Percentiles rank a stretch among this genome's conserved stretches.
Evolutionary conservation across 2,329 filamentous ascomycete species (phyloP).

Genomic region (Torrubiellomyces zombiae): DNA sequence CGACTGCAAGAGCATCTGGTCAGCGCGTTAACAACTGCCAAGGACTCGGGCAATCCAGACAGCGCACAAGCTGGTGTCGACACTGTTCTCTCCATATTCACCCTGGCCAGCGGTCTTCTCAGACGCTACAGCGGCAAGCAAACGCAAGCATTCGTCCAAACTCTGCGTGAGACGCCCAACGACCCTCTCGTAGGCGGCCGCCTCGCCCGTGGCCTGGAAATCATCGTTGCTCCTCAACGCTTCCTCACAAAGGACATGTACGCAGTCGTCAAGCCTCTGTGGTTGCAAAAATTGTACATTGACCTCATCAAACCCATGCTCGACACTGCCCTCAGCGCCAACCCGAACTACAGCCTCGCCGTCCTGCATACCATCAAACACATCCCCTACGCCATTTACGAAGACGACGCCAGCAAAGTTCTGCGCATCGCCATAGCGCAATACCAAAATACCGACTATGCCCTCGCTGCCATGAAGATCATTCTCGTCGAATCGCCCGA

Average conservation of each 20-base stretch:
- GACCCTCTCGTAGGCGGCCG: slow-evolving; percentile 17
- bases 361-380: slow-evolving; percentile 32
- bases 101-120: slow-evolving; percentile 20
- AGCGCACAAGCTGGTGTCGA: too few species aligned
- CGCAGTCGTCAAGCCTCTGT: slow-evolving; percentile 26
- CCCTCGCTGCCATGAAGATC: slow-evolving; percentile 29
- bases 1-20: too few species aligned
- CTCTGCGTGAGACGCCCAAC: slow-evolving; percentile 18
- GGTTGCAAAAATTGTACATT: slow-evolving; percentile 32
- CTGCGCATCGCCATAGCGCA: slow-evolving; percentile 32
- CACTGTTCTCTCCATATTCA: slow-evolving; percentile 13
- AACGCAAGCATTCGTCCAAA: slow-evolving; percentile 15
- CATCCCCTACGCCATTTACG: slow-evolving; percentile 32
- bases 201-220: slow-evolving; percentile 25
- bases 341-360: slow-evolving; percentile 28
- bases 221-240: slow-evolving; percentile 22
- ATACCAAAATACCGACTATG: slow-evolving; percentile 26
- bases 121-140: slow-evolving; percentile 20
- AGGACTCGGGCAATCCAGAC: slow-evolving; percentile 12
- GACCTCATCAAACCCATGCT: slow-evolving; percentile 29
- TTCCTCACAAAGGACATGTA: slow-evolving; percentile 23
- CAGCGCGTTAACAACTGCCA: too few species aligned
- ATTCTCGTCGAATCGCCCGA: slow-evolving; percentile 29
- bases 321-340: slow-evolving; percentile 17
- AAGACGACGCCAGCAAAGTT: slow-evolving; percentile 29